Evolutionary conservation across 1,284 basidiomycete species (phyloP), one percentile per base, ranked within the genome.

Genomic region (Golubevia sp.): DNA sequence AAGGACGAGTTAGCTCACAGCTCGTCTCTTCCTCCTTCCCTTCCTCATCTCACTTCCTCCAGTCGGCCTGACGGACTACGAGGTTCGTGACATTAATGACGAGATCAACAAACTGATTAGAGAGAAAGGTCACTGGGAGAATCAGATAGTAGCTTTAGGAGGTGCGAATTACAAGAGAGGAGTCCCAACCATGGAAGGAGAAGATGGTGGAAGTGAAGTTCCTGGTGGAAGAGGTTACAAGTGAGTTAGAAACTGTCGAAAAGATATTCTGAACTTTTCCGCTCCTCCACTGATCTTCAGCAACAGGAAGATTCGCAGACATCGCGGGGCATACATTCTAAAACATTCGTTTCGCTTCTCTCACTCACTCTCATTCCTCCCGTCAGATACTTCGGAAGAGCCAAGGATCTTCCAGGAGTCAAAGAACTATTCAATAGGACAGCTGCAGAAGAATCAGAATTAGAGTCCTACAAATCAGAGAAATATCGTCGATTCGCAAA

Each of bases 211-310:
- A 79, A 66, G 67, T 25, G 94, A 97, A 84, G 93, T 97, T 0
- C 94, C 94, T 0, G 94, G 94, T 0, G 96, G 92, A n/a, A 92
- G 97, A 72, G 96, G 95, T 61, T 99, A 98, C 89, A 98, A 98
- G 93, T 94, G 73, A 70, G 90, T 87, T 44, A 44, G 38, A 44
- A 44, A 44, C 38, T n/a, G n/a, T n/a, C n/a, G n/a, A n/a, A n/a
- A n/a, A n/a, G n/a, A n/a, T n/a, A n/a, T n/a, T n/a, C n/a, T n/a
- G n/a, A n/a, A 44, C 30, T 34, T 34, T 11, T 34, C 30, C 52
- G 55, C 20, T 15, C 11, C 55, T 48, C 24, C 58, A 62, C 4
- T 63, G 38, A 38, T 63, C 61, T 23, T n/a, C 25, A 21, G 51
- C 27, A 38, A 5, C 25, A 49, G 21, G 26, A n/a, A n/a, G n/a